Evolutionary conservation across 1,139 yeast species (phyloP).

Genomic region (Ogataea hybrid): DNA sequence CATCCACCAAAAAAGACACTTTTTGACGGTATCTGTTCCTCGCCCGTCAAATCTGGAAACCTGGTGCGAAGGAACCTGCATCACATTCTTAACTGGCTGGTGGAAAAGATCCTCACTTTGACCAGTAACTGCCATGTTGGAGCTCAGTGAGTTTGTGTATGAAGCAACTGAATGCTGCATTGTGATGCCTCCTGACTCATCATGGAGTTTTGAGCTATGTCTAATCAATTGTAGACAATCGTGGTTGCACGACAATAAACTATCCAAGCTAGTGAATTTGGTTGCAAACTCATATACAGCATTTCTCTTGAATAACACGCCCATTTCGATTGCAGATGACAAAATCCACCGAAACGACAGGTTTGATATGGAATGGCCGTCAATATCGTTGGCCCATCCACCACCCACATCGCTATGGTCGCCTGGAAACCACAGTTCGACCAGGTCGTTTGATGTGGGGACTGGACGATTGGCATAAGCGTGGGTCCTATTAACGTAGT

Average conservation of each 20-base stretch:
- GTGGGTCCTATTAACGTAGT: slow-evolving; percentile 11
- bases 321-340: slow-evolving; percentile 48
- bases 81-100: slow-evolving; percentile 3
- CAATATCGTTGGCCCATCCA: slow-evolving; percentile 48
- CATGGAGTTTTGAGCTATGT: not conserved
- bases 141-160: too few species aligned
- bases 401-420: slow-evolving; percentile 69
- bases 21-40: slow-evolving; percentile 31
- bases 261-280: slow-evolving; percentile 37
- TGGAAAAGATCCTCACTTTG: slow-evolving; percentile 2
- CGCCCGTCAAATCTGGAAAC: slow-evolving; percentile 36
- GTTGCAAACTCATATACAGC: slow-evolving; percentile 40
- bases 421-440: slow-evolving; percentile 65
- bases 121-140: not conserved
- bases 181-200: not conserved
- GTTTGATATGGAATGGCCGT: slow-evolving; percentile 41
- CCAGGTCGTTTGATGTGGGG: slow-evolving; percentile 35
- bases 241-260: slow-evolving; percentile 47
- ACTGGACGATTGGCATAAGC: slow-evolving; percentile 7
- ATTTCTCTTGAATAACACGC: slow-evolving; percentile 44
- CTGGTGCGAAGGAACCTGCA: slow-evolving; percentile 10
- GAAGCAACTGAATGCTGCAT: too few species aligned
- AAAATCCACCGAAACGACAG: slow-evolving; percentile 60
- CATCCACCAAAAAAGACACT: slow-evolving; percentile 52
- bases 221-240: slow-evolving; percentile 38